Percentiles rank a stretch among this genome's conserved stretches.
Conservation (phyloP, 768 basidiomycete species). For the Boletellus sp. region DNA sequence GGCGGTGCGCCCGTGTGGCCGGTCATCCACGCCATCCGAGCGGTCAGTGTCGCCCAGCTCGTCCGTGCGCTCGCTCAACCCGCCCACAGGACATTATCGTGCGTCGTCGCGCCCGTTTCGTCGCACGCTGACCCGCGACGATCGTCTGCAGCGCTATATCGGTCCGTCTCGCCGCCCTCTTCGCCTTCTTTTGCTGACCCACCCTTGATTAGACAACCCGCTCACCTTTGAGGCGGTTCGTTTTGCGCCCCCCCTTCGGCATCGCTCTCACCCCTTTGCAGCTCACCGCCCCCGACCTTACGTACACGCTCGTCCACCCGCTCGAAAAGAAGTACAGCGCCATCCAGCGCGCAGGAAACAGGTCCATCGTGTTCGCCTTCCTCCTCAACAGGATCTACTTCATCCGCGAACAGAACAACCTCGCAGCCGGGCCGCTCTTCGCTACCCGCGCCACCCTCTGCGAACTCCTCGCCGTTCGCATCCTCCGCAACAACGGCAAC, state of each 20-base stretch:
- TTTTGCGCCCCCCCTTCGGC: conserved; percentile 1
- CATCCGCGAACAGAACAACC: conserved; percentile 61
- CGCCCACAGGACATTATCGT: conserved; percentile 61
- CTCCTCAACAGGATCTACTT: conserved; percentile 87
- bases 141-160: conserved; percentile 58
- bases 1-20: conserved; percentile 70
- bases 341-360: conserved; percentile 70
- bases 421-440: conserved; percentile 68
- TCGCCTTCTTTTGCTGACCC: neutral
- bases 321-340: conserved; percentile 81
- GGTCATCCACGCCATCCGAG: conserved; percentile 73
- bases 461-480: conserved; percentile 83
- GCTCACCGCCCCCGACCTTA: conserved; percentile 83
- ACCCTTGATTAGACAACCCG: conserved; percentile 64
- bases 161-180: conserved; percentile 39
- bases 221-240: conserved; percentile 75
- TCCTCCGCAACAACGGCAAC: conserved; percentile 68
- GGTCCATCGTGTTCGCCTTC: conserved; percentile 82
- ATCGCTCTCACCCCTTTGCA: conserved; percentile 31
- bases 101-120: conserved; percentile 9
- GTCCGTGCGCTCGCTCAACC: conserved; percentile 10
- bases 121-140: conserved; percentile 1
- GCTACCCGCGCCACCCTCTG: conserved; percentile 77
- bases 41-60: conserved; percentile 37
- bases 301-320: conserved; percentile 85